phyloP scores from a whole-genome alignment of 2,329 filamentous ascomycete genomes.

The Hymenoscyphus repandus region DNA sequence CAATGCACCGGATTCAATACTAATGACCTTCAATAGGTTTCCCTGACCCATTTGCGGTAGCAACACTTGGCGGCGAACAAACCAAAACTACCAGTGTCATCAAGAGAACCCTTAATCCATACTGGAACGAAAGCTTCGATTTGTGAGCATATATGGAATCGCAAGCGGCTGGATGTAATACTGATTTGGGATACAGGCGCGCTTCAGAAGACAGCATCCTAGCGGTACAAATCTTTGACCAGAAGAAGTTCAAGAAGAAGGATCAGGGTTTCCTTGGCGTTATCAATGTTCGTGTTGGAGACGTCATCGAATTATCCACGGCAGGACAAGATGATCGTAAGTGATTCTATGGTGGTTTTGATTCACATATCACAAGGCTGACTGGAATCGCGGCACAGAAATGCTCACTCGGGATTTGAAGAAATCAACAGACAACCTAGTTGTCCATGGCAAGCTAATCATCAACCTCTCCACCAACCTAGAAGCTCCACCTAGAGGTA shows the following conservation, averaged over 20 bases:
- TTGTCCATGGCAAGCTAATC: constrained; percentile 96
- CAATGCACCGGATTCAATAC: background rate
- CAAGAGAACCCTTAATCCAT: constrained; percentile 97
- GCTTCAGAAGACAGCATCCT: constrained; percentile 95
- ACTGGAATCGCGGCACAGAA: constrained; percentile 45
- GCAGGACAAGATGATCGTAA: constrained; percentile 84
- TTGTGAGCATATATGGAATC: constrained; percentile 55
- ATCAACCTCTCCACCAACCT: constrained; percentile 94
- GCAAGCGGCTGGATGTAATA: constrained; percentile 1
- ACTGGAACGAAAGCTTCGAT: constrained; percentile 99
- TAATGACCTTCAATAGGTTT: constrained; percentile 59
- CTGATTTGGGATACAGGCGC: constrained; percentile 49
- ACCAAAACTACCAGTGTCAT: constrained; percentile 97
- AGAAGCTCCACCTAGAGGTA: constrained; percentile 56
- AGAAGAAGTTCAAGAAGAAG: constrained; percentile 99
- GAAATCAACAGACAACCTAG: constrained; percentile 95
- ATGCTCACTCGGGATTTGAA: constrained; percentile 98
- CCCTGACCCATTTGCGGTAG: constrained; percentile 95
- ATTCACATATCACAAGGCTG: constrained; percentile 6
- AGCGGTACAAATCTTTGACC: constrained; percentile 97
- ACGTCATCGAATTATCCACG: constrained; percentile 84
- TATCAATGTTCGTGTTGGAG: constrained; percentile 93
- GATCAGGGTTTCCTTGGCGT: constrained; percentile 97
- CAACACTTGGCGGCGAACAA: constrained; percentile 95
- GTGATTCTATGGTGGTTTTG: constrained; percentile 27